A percentile compares a stretch with the other conserved stretches of the same genome.
These are phyloP conservation scores for Lachnellula hyalina DNA, from an alignment of 2,329 filamentous ascomycete genomes.

Conservation along the genomic window DNA sequence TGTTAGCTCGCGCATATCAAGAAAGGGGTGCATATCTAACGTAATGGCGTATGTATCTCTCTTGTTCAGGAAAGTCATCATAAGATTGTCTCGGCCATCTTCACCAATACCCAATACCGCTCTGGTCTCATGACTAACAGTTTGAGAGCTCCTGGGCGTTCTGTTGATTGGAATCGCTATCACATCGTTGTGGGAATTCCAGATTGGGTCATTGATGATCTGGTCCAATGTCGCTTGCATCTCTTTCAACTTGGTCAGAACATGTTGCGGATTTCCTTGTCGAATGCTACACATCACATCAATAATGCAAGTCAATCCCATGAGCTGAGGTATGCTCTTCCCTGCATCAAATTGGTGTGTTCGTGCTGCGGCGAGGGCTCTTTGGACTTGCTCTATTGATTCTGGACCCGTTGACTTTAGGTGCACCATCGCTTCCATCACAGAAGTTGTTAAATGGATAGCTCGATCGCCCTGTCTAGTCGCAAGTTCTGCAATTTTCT, in stretches of 20 bases:
- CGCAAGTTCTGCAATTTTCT: constrained; percentile 55
- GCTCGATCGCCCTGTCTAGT: constrained; percentile 56
- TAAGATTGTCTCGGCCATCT: constrained; percentile 48
- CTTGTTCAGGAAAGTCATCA: constrained; percentile 56
- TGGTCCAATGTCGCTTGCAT: constrained; percentile 60
- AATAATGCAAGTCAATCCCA: constrained; percentile 59
- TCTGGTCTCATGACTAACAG: constrained; percentile 53
- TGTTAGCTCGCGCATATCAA: constrained; percentile 1
- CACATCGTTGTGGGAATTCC: constrained; percentile 39
- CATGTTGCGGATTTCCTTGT: constrained; percentile 52
- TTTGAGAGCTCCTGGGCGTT: constrained; percentile 41
- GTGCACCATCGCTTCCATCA: constrained; percentile 65
- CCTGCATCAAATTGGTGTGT: constrained; percentile 64
- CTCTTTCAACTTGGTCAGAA: constrained; percentile 53
- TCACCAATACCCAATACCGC: constrained; percentile 47
- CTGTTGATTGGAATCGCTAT: constrained; percentile 50
- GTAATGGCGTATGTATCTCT: constrained; percentile 43
- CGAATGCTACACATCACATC: constrained; percentile 67
- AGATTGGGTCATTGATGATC: constrained; percentile 34
- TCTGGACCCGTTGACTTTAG: constrained; percentile 60
- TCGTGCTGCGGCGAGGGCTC: constrained; percentile 67
- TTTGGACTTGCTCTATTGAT: constrained; percentile 63
- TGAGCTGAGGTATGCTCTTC: constrained; percentile 61
- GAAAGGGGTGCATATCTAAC: constrained; percentile 16
- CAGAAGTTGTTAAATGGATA: constrained; percentile 58